These are phyloP conservation scores for Marsdenia floribunda DNA, from an alignment of 257 asterid genomes.

Conservation along the genomic window DNA sequence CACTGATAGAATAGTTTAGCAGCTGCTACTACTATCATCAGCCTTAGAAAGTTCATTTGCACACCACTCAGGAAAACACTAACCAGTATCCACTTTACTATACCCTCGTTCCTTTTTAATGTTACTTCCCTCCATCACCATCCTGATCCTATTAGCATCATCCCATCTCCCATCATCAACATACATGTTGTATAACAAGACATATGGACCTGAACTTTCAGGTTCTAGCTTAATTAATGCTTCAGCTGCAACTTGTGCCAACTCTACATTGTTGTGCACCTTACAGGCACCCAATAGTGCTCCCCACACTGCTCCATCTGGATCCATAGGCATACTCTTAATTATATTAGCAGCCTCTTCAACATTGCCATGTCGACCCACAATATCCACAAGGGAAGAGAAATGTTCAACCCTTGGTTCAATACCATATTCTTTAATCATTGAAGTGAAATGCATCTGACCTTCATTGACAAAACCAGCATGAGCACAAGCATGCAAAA, in stretches of 20 bases:
- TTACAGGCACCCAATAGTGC: conserved; percentile 79
- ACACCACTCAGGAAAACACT: neutral
- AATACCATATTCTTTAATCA: conserved; percentile 59
- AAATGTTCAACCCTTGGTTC: conserved; percentile 71
- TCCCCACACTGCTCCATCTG: conserved; percentile 87
- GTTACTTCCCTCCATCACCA: conserved; percentile 47
- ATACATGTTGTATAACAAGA: conserved; percentile 61
- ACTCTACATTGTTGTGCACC: conserved; percentile 53
- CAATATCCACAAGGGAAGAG: conserved; percentile 70
- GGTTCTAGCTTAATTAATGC: conserved; percentile 70
- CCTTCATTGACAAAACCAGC: conserved; percentile 74
- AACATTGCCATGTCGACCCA: conserved; percentile 60
- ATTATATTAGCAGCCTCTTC: conserved; percentile 69
- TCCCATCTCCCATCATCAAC: conserved; percentile 69
- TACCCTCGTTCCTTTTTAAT: conserved; percentile 55
- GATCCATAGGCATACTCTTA: conserved; percentile 48
- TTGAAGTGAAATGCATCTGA: conserved; percentile 50
- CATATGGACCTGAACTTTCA: conserved; percentile 69
- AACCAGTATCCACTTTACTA: conserved; percentile 49
- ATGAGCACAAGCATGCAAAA: conserved; percentile 76
- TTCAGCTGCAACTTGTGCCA: conserved; percentile 63
- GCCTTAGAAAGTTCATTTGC: neutral
- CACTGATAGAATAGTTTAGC: too few species aligned
- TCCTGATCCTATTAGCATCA: conserved; percentile 67
- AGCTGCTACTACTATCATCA: too few species aligned